phyloP scores from a whole-genome alignment of 169 alveolate species.

The Eimeria sp. region DNA sequence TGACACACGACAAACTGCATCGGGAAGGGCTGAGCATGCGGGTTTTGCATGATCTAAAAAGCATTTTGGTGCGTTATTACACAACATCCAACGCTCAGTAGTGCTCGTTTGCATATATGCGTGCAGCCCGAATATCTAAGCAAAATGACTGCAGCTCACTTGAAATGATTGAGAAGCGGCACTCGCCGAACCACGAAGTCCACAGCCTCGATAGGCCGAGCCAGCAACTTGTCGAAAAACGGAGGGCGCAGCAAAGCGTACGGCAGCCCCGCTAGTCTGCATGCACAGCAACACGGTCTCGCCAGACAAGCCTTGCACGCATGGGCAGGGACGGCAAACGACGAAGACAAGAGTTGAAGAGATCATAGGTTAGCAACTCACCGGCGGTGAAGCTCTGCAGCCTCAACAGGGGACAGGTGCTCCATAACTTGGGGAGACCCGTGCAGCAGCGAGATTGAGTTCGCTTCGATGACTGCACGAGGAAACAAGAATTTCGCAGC shows the following conservation, averaged over 20 bases:
- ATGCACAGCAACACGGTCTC: not conserved
- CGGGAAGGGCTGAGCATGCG: not conserved
- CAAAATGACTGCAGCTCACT: conserved; percentile 3
- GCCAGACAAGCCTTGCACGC: not conserved
- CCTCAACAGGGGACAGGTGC: conserved; percentile 73
- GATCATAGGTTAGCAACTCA: conserved; percentile 2
- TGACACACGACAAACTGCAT: not conserved
- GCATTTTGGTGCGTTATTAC: not conserved
- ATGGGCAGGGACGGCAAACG: not conserved
- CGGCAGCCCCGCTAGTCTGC: conserved; percentile 66
- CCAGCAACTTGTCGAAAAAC: conserved; percentile 72
- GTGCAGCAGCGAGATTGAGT: conserved; percentile 52
- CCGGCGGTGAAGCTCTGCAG: conserved; percentile 72
- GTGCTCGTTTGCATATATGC: not conserved
- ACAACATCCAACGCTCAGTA: not conserved
- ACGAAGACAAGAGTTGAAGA: not conserved
- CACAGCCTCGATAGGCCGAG: conserved; percentile 71
- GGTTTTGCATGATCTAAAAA: not conserved
- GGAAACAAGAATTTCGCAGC: not conserved
- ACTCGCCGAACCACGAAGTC: conserved; percentile 70
- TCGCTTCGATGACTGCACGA: conserved; percentile 70
- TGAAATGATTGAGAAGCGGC: conserved; percentile 73
- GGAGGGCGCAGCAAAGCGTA: conserved; percentile 68
- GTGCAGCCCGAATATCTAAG: not conserved
- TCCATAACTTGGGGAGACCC: conserved; percentile 72